Conservation (phyloP, 352 stramenopile species). For the Phytophthora melonis region DNA sequence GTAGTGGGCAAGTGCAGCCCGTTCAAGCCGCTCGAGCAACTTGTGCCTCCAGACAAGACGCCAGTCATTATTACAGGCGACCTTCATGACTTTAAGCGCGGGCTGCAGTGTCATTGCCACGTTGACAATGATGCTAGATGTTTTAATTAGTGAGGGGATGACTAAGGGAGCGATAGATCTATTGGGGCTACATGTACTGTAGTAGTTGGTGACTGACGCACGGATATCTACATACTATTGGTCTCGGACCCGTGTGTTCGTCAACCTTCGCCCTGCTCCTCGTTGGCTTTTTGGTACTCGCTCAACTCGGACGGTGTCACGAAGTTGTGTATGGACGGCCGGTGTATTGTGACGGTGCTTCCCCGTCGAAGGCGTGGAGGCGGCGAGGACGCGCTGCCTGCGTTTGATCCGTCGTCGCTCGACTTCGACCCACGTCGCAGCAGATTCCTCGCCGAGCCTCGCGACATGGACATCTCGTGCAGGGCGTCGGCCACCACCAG, state of each 20-base stretch:
- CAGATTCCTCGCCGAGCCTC: constrained; percentile 23
- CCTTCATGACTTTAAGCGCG: constrained; percentile 65
- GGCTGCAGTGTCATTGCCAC: constrained; percentile 64
- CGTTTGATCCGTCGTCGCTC: constrained; percentile 12
- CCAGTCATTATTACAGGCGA: constrained; percentile 68
- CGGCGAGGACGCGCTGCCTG: constrained; percentile 5
- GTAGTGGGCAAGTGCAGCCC: constrained; percentile 73
- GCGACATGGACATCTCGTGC: constrained; percentile 49
- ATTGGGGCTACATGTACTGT: constrained; percentile 21
- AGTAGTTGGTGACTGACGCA: constrained; percentile 5
- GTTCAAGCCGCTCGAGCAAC: constrained; percentile 67
- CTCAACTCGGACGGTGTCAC: constrained; percentile 66
- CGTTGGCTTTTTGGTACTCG: constrained; percentile 55
- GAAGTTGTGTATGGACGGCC: constrained; percentile 69
- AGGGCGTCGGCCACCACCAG: constrained; percentile 60
- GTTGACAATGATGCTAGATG: neutral
- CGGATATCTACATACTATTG: constrained; percentile 28
- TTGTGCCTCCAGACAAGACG: constrained; percentile 55
- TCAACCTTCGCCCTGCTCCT: constrained; percentile 34
- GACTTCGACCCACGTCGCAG: constrained; percentile 28
- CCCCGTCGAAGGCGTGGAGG: constrained; percentile 3
- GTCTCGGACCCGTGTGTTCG: neutral
- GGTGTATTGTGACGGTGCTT: constrained; percentile 26
- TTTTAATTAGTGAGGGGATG: neutral
- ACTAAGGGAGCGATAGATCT: constrained; percentile 21